These are phyloP conservation scores for Fusarium drepaniforme DNA, from an alignment of 2,329 filamentous ascomycete species.

Conservation along the genomic window DNA sequence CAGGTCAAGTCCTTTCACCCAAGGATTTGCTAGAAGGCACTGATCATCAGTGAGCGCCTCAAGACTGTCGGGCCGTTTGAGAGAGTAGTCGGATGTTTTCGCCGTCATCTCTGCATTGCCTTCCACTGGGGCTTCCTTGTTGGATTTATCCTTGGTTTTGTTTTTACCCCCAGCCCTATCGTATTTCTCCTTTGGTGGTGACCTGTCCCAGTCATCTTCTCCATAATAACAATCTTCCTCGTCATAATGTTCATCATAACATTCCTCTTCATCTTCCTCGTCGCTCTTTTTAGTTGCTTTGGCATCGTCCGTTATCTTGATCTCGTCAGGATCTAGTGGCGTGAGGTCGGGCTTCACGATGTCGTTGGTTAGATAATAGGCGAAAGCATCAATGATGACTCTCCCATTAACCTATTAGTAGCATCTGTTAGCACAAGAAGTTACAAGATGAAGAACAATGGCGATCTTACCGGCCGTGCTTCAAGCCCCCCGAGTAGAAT, in stretches of 20 bases:
- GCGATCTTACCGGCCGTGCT: conserved; percentile 38
- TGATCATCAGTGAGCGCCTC: conserved; percentile 49
- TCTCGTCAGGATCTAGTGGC: background rate
- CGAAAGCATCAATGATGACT: conserved; percentile 51
- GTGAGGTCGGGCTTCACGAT: conserved; percentile 45
- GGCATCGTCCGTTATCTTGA: background rate
- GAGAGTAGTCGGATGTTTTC: background rate
- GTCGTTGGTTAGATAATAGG: conserved; percentile 50
- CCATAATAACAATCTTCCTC: background rate
- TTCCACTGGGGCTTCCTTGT: background rate
- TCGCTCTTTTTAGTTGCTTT: background rate
- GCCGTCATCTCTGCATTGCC: conserved; percentile 11
- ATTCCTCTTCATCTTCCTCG: background rate
- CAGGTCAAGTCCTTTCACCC: conserved; percentile 53
- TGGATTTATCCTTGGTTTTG: background rate
- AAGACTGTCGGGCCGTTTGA: conserved; percentile 41
- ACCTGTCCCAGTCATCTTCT: background rate
- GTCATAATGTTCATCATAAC: no score
- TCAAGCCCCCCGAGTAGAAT: conserved; percentile 44
- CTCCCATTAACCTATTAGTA: conserved; percentile 39
- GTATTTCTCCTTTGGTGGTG: background rate
- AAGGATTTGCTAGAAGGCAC: conserved; percentile 50
- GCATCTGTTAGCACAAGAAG: background rate
- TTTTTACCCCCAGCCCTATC: background rate
- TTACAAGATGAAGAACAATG: no score